Base-by-base conservation (phyloP, 2,329 filamentous ascomycete genomes). In the Fusarium penzigii region DNA sequence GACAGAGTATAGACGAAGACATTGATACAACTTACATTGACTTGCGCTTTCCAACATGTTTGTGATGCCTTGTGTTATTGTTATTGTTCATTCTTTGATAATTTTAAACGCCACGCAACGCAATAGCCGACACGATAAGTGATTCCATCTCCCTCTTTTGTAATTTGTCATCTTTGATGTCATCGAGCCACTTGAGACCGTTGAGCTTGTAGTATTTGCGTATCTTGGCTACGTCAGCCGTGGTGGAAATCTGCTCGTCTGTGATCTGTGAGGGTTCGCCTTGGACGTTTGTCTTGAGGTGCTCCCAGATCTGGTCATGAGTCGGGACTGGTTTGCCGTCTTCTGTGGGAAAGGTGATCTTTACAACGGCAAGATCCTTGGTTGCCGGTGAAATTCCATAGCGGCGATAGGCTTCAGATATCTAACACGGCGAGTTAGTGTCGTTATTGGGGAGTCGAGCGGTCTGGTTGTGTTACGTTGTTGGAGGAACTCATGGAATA, bases 171-270 rank as follows among this genome's bases (percentile, higher is more conserved):
- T 80, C 74, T 55, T 72, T 72, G 9, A 78, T 70, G 16, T 70
- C 70, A 42, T 80, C 75, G 2, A 84, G 64, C 59, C 77, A 79
- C 43, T 75, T 72, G n/a, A 83, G 68, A 8, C 80, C 77, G 56
- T 88, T 88, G 29, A 97, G 73, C 70, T 96, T 96, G 73, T 97
- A 97, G 57, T 90, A 85, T 73, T 96, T 97, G 66, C 83, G 84
- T 32, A 97, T 82, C 65, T 85, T 87, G 17, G 76, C 69, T 63
- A 88, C 69, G 67, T 96, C 90, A 2, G 86, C 82, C 25, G 83
- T 73, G 1, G 70, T 65, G 0, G 72, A 69, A 17, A 96, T 71
- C n/a, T 76, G 77, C 5, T 80, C 80, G 63, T 96, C 87, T 1
- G 82, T 80, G 51, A 91, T 84, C 0, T 78, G 66, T 0, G 81